phyloP scores from a whole-genome alignment of 1,284 basidiomycete species.

The Coniferiporia sulphurascens region DNA sequence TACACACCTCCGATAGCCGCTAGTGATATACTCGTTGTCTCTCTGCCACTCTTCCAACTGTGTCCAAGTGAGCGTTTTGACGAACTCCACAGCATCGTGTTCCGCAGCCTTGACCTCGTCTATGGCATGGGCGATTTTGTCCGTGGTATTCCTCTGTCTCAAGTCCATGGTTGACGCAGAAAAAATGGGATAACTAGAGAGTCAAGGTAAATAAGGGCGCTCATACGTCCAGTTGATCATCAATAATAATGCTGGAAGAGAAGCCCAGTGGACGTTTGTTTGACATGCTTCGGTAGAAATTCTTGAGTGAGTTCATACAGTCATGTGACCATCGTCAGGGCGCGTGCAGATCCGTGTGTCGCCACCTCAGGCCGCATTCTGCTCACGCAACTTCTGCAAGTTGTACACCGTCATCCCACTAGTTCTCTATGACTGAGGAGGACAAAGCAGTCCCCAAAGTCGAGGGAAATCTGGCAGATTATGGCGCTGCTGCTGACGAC shows the following conservation, averaged over 20 bases:
- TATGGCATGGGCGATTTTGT: conserved; percentile 9
- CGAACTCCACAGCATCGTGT: conserved; percentile 12
- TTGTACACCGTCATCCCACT: too few species aligned
- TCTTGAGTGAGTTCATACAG: neutral
- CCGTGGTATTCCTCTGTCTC: conserved; percentile 4
- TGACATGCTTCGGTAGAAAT: neutral
- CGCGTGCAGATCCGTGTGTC: too few species aligned
- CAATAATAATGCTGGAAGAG: neutral
- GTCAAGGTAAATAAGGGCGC: neutral
- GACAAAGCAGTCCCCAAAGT: neutral
- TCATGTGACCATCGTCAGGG: too few species aligned
- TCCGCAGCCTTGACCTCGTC: conserved; percentile 14
- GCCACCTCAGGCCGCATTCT: too few species aligned
- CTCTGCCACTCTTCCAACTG: conserved; percentile 64
- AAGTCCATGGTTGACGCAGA: neutral
- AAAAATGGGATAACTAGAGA: neutral
- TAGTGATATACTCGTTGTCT: conserved; percentile 73
- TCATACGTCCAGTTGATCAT: too few species aligned
- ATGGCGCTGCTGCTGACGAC: too few species aligned
- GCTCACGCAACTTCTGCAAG: too few species aligned
- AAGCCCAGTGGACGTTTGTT: neutral
- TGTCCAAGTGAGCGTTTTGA: conserved; percentile 49
- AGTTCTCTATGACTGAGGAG: neutral
- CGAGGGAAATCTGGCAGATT: neutral
- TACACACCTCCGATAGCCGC: conserved; percentile 66